phyloP scores from a whole-genome alignment of 164 flowering plant genomes.

The Piper betle region DNA sequence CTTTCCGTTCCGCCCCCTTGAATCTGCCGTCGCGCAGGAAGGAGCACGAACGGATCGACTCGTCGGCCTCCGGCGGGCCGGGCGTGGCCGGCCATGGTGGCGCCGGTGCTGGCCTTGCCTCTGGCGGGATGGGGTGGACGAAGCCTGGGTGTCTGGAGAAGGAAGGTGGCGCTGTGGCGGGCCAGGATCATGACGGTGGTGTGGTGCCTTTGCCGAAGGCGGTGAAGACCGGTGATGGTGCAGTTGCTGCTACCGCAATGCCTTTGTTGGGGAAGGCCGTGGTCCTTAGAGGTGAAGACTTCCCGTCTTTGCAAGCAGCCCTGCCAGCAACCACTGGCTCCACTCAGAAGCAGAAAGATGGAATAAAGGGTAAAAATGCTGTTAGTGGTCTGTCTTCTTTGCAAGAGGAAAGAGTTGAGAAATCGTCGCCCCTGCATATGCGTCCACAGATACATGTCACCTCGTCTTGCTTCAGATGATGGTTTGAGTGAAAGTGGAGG shows the following conservation, averaged over 20 bases:
- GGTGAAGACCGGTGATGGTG: constrained; percentile 24
- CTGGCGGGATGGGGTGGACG: constrained; percentile 81
- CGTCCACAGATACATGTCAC: constrained; percentile 28
- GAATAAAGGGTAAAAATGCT: constrained; percentile 39
- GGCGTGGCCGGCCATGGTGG: constrained; percentile 46
- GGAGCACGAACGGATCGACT: constrained; percentile 80
- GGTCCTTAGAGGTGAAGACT: constrained; percentile 89
- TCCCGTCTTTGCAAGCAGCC: constrained; percentile 71
- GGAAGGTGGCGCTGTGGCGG: constrained; percentile 23
- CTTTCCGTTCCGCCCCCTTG: constrained; percentile 98
- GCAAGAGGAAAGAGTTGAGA: constrained; percentile 19
- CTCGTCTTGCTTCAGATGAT: constrained; percentile 17
- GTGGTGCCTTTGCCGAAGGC: constrained; percentile 58
- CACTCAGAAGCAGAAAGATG: constrained; percentile 50
- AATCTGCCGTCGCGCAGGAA: constrained; percentile 82
- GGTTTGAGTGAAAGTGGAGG: constrained; percentile 19
- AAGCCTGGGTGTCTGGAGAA: constrained; percentile 48
- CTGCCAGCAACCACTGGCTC: constrained; percentile 35
- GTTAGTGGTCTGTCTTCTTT: constrained; percentile 18
- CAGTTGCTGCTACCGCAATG: constrained; percentile 7
- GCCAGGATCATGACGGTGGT: constrained; percentile 12
- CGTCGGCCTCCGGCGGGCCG: constrained; percentile 29
- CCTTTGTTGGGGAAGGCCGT: constrained; percentile 32
- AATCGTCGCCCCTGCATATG: constrained; percentile 22
- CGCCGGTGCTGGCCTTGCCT: constrained; percentile 48